phyloP scores from a whole-genome alignment of 2,329 filamentous ascomycete species.

The Colletotrichum lindemuthianum region DNA sequence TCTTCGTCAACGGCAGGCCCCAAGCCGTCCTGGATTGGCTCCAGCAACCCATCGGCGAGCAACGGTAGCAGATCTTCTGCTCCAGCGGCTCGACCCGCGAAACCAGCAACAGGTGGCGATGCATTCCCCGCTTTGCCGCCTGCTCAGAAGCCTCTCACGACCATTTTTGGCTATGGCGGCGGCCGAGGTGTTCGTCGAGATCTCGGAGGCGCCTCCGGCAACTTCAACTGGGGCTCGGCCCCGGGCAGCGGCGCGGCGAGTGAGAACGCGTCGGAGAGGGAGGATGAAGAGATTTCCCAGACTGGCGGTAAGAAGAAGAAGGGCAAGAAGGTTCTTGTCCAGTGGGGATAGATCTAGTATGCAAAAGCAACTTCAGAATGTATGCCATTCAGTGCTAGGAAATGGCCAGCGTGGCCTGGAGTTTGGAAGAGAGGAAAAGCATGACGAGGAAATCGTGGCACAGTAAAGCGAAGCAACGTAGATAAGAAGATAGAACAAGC shows the following conservation, averaged over 20 bases:
- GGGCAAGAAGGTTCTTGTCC: constrained; percentile 68
- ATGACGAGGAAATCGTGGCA: no score
- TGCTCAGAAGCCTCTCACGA: constrained; percentile 74
- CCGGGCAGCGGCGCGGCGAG: constrained; percentile 40
- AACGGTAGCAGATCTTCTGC: constrained; percentile 24
- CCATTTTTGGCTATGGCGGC: constrained; percentile 69
- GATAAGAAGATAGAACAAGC: no score
- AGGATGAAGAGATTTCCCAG: constrained; percentile 42
- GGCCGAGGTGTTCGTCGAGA: constrained; percentile 65
- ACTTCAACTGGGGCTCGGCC: constrained; percentile 62
- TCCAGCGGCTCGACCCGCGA: constrained; percentile 4
- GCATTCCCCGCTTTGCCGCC: constrained; percentile 84
- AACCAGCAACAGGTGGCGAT: constrained; percentile 54
- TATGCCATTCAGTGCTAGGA: no score
- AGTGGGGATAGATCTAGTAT: constrained; percentile 61
- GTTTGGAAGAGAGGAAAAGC: no score
- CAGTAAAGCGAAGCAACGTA: no score
- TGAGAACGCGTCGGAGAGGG: constrained; percentile 40
- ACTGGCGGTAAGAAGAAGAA: constrained; percentile 57
- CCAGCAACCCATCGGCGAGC: constrained; percentile 34
- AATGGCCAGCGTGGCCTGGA: no score
- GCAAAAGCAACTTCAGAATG: not conserved
- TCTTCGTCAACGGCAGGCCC: constrained; percentile 39
- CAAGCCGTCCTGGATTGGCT: constrained; percentile 45
- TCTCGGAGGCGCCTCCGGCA: constrained; percentile 57